Base-by-base conservation (phyloP, 1,284 basidiomycete genomes). In the Sporisorium graminicola region DNA sequence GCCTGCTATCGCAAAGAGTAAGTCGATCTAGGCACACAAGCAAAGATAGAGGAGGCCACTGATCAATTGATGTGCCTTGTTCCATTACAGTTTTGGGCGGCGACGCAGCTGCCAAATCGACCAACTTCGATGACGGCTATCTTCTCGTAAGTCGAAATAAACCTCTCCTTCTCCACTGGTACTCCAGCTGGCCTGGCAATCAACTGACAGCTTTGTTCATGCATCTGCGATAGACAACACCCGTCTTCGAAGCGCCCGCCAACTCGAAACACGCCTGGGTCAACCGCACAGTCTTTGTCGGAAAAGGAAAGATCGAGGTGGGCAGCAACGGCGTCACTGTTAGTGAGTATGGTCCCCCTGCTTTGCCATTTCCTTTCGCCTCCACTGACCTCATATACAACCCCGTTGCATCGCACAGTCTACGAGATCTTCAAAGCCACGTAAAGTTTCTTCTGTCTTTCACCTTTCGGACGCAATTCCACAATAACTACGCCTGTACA, bases 391-490 rank as follows among this genome's bases (percentile, higher is more conserved):
- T 13, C n/a, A 5, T 27, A 2, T 24, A 16, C n/a, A n/a, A n/a
- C n/a, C n/a, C n/a, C n/a, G n/a, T n/a, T n/a, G n/a, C n/a, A n/a
- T n/a, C 35, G 51, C 35, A 43, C 60, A 73, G 65, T 67, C 22
- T 73, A 73, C 57, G 65, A 67, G 53, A 64, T 73, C 53, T 67
- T 67, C 49, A 73, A 67, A 44, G 70, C 70, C 27, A 58, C 67
- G 44, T 73, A 35, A 65, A 26, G 3, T 33, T 1, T 9, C 3
- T 10, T 10, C 3, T 31, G 13, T 46, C 49, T 44, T 13, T 24
- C 44, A 52, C 10, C 24, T 53, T 16, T 14, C 27, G 29, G 33
- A 50, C 20, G 29, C 20, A 20, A 35, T 14, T 24, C 31, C 31
- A 33, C 20, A 20, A 20, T 29, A 33, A 20, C 50, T 51, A 55